phyloP scores from a whole-genome alignment of 306 rosid genomes.

The Malus sieversii region DNA sequence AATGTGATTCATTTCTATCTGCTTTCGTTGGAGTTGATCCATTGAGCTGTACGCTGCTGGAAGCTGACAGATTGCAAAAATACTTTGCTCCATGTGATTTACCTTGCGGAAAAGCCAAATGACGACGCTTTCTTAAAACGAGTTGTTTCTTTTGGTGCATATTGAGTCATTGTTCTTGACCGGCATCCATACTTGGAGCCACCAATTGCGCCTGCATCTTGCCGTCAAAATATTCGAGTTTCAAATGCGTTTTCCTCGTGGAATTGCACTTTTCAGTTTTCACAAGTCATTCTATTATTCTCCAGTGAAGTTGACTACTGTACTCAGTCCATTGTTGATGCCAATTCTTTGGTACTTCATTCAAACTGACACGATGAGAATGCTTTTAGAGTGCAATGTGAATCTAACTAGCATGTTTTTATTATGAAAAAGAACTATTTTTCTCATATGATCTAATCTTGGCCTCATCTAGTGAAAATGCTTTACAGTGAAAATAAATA shows the following conservation, averaged over 20 bases:
- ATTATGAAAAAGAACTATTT: not conserved
- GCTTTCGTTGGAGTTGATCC: constrained; percentile 3
- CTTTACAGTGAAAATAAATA: not conserved
- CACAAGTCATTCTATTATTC: not conserved
- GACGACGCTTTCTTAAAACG: not conserved
- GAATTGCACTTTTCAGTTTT: not conserved
- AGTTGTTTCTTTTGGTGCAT: not conserved
- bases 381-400: not conserved
- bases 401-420: not conserved
- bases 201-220: not conserved
- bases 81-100: not conserved
- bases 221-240: not conserved
- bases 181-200: not conserved
- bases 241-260: not conserved
- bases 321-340: not conserved
- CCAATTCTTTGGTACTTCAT: not conserved
- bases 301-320: not conserved
- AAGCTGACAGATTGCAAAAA: not conserved
- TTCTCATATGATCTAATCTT: not conserved
- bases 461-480: not conserved
- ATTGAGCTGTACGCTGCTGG: constrained; percentile 11
- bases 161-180: constrained; percentile 6
- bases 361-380: not conserved
- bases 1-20: not conserved
- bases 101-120: not conserved